Evolutionary conservation across 768 basidiomycete species (phyloP), one percentile per base, ranked within the genome.

Genomic region (Filobasidium wieringae): DNA sequence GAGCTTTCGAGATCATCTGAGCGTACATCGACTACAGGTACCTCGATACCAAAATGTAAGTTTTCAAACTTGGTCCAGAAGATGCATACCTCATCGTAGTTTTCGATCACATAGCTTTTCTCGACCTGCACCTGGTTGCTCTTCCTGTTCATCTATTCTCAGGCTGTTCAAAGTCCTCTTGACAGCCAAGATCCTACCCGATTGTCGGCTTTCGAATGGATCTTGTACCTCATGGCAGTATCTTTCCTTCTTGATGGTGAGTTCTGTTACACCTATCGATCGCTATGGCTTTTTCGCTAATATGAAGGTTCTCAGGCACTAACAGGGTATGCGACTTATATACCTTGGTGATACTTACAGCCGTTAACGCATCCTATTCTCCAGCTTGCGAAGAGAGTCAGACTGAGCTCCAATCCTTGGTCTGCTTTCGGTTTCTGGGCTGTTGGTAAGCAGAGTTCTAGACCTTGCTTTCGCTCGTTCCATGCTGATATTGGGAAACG

Each of bases 211-310:
- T 95, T 86, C 84, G 92, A 96, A 74, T 74, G 82, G 52, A 66
- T 83, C 9, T 76, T 96, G 27, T 96, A 96, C 68, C 66, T 82
- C 36, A 79, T 95, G 81, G 80, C 82, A 0, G 66, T 88, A 11
- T 78, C 90, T 0, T 91, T 90, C 61, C 76, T 81, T 17, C 66
- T 87, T 43, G 90, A 95, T 81, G 86, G 89, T 85, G 64, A 59
- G 76, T 68, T 9, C 39, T 14, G 3, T 4, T 36, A 14, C 8
- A 12, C 7, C 19, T 27, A 24, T 30, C 29, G 22, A 55, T 43
- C 5, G 49, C 27, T 19, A n/a, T 22, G 4, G 32, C 7, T 15
- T n/a, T 15, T 9, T 43, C 30, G 2, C 7, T 36, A 34, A 12
- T n/a, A n/a, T n/a, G n/a, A n/a, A n/a, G n/a, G n/a, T n/a, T n/a